Conservation (phyloP, 1,284 basidiomycete species). For the Fomitopsis schrenkii region DNA sequence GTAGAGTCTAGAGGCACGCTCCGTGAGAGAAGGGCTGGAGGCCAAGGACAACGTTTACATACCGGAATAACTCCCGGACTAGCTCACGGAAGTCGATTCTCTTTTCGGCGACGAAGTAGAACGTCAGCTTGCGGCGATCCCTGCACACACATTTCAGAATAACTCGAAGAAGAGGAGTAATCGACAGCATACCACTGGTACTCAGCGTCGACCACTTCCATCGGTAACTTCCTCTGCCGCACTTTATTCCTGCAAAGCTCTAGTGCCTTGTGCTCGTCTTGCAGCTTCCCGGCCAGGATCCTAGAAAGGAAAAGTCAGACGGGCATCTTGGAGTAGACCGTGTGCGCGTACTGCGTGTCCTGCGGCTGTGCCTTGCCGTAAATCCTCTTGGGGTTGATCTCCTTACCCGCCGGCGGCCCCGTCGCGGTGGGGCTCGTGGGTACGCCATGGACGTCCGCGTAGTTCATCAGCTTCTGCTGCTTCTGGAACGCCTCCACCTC, state of each 20-base stretch:
- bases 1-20: slow-evolving; percentile 46
- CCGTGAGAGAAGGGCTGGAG: neutral
- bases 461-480: slow-evolving; percentile 49
- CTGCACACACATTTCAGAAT: slow-evolving; percentile 33
- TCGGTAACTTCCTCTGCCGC: slow-evolving; percentile 87
- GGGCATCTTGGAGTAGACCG: neutral
- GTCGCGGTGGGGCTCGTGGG: slow-evolving; percentile 54
- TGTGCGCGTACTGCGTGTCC: slow-evolving; percentile 76
- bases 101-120: slow-evolving; percentile 96
- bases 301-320: slow-evolving; percentile 33
- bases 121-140: slow-evolving; percentile 96
- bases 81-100: slow-evolving; percentile 97
- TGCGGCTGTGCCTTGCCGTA: slow-evolving; percentile 87
- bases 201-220: slow-evolving; percentile 98
- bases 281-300: slow-evolving; percentile 72
- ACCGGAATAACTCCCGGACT: slow-evolving; percentile 89
- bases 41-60: slow-evolving; percentile 14
- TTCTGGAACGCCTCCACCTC: slow-evolving; percentile 91
- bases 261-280: slow-evolving; percentile 91
- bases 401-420: slow-evolving; percentile 57
- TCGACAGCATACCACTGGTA: slow-evolving; percentile 83
- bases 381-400: slow-evolving; percentile 95
- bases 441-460: slow-evolving; percentile 35
- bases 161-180: neutral
- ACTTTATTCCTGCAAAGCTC: slow-evolving; percentile 91